Base-by-base conservation (phyloP, 352 stramenopile species). In the Pythium biforme region DNA sequence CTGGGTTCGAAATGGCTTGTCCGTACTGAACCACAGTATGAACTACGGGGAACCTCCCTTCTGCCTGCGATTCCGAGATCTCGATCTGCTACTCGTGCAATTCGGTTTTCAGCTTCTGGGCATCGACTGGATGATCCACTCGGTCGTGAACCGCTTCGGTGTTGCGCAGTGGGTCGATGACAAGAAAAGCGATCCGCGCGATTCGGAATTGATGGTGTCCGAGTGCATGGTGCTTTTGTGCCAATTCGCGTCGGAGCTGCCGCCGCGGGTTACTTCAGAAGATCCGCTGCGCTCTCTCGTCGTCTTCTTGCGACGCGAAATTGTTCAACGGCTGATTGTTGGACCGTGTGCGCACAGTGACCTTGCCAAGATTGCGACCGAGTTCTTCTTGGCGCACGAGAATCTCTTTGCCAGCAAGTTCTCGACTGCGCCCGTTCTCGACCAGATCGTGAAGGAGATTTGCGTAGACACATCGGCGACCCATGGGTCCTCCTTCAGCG, bases 31-130 rank as follows among this genome's bases (percentile, higher is more conserved):
- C 56, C 86, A 95, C 62, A 95, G 84, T 50, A 94, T 95, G 83
- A 95, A 95, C 62, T 95, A 95, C 60, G 86, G 84, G 11, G 86
- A 95, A 49, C 86, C 86, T n/a, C 83, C 83, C 19, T 95, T 92
- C 59, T 95, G 86, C 61, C 74, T 86, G 53, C 75, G 83, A 10
- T 94, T 95, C 34, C 84, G 86, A 39, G 84, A 95, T 67, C 66
- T 94, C 9, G 86, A 95, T 62, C 72, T 95, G 52, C 66, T 95
- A 12, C 64, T 92, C 41, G 53, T 94, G 17, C 86, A 95, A 58
- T 91, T 92, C 50, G 81, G 80, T 15, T 86, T 93, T 54, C 83
- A 86, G 26, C 33, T 94, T 11, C 47, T 90, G 48, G 80, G 74
- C 10, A 83, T 90, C 2, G 81, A 95, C 60, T 91, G 79, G 78